Conservation (phyloP, 2,329 filamentous ascomycete species). For the Diaporthe citrichinensis region DNA sequence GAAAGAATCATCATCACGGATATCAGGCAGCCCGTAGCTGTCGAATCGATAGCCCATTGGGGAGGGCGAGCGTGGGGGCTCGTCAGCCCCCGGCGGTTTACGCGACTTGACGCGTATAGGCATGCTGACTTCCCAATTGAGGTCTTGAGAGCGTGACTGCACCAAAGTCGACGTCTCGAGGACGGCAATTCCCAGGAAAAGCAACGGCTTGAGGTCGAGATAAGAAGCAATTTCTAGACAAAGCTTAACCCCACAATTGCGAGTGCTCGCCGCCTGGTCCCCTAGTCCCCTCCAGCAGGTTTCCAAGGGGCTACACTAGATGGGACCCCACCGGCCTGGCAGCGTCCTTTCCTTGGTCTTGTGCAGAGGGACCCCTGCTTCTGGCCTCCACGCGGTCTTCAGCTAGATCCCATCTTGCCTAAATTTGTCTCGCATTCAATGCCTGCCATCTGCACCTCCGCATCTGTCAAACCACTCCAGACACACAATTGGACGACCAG, state of each 20-base stretch:
- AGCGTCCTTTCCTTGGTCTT: background rate
- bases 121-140: slow-evolving; percentile 45
- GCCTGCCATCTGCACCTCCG: slow-evolving; percentile 12
- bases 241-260: slow-evolving; percentile 17
- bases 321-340: slow-evolving; percentile 2
- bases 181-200: background rate
- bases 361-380: slow-evolving; percentile 9
- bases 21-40: slow-evolving; percentile 63
- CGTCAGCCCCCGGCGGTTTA: slow-evolving; percentile 47
- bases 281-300: background rate
- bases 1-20: slow-evolving; percentile 71
- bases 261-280: background rate
- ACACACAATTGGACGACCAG: background rate
- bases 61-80: slow-evolving; percentile 52
- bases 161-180: slow-evolving; percentile 4
- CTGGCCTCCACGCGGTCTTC: slow-evolving; percentile 11
- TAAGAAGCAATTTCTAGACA: slow-evolving; percentile 14
- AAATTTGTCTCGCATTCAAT: slow-evolving; percentile 19
- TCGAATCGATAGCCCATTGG: slow-evolving; percentile 50
- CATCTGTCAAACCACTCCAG: slow-evolving; percentile 7
- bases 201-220: slow-evolving; percentile 15
- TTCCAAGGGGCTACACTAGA: slow-evolving; percentile 14
- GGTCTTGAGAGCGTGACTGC: background rate
- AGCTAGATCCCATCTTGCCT: slow-evolving; percentile 25
- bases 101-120: slow-evolving; percentile 59